Conservation (phyloP, 1,284 basidiomycete genomes). For the Rugosomyces carneus region DNA sequence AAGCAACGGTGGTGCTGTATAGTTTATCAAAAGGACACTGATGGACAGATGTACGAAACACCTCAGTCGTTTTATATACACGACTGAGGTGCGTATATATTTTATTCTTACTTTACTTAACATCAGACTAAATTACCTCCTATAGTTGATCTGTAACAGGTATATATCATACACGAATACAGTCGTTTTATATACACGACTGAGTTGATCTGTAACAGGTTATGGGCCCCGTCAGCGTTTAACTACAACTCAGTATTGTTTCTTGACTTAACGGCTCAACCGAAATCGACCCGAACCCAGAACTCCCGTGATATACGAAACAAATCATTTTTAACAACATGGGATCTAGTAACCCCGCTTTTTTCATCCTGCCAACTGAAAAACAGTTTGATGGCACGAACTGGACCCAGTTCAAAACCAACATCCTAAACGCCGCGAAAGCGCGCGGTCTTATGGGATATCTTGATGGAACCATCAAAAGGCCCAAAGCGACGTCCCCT, state of each 20-base stretch:
- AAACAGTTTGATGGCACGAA: conserved; percentile 1
- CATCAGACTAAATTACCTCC: too few species aligned
- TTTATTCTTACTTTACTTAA: too few species aligned
- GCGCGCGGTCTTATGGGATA: neutral
- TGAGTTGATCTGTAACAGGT: neutral
- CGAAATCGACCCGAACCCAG: neutral
- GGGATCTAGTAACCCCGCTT: neutral
- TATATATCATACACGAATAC: too few species aligned
- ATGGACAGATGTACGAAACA: too few species aligned
- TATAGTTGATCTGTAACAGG: too few species aligned
- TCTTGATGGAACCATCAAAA: neutral
- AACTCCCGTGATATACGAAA: neutral
- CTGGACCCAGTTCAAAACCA: conserved; percentile 3
- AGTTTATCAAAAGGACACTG: too few species aligned
- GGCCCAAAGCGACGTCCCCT: neutral
- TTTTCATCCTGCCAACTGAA: neutral
- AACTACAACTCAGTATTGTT: neutral
- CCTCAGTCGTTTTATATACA: too few species aligned
- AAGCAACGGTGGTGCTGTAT: too few species aligned
- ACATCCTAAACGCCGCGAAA: neutral
- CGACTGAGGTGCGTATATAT: too few species aligned
- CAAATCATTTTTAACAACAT: neutral
- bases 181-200: too few species aligned
- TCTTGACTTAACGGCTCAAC: too few species aligned
- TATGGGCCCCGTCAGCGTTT: neutral